Evolutionary conservation across 768 basidiomycete genomes (phyloP), one percentile per base, ranked within the genome.

Genomic region (Boletus speciosus): DNA sequence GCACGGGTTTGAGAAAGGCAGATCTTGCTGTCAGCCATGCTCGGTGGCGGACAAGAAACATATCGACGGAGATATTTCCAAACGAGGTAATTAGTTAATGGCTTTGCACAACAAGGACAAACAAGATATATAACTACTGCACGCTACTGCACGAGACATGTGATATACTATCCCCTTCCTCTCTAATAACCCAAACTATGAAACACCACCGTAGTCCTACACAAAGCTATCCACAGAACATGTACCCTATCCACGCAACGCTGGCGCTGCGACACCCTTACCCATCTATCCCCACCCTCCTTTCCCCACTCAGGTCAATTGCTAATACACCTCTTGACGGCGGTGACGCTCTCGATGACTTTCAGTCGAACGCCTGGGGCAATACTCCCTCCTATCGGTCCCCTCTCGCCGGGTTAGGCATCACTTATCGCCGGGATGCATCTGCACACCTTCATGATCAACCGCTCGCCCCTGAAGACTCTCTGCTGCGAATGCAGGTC

Each of bases 341-440:
- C n/a, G 42, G 11, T 6, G 59, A 56, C 31, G 35, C 34, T 11
- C 27, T 45, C 35, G 60, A 67, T 0, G 68, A 71, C 54, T 66
- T 66, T 44, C 68, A 71, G 57, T 70, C 68, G 2, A 71, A 70
- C 42, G 64, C 66, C 32, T 70, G 66, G 56, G 2, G 61, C 40
- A 25, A 54, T 38, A 6, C 52, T 34, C 32, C 49, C 38, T 29
- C 35, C 41, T 27, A 58, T 42, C 56, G 54, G 6, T 25, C 38
- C 37, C 50, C 63, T 38, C 68, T 66, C 49, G 50, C 70, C 14
- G 69, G 69, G 9, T 46, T 70, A 1, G 69, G 69, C 25, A 70
- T 70, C 46, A 58, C 56, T 38, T 59, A 46, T 27, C 31, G 51
- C 14, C 47, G 36, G 9, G 53, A 60, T 40, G 23, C 32, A 37